Conservation (phyloP, 164 flowering plant species). For the Sedum album region DNA sequence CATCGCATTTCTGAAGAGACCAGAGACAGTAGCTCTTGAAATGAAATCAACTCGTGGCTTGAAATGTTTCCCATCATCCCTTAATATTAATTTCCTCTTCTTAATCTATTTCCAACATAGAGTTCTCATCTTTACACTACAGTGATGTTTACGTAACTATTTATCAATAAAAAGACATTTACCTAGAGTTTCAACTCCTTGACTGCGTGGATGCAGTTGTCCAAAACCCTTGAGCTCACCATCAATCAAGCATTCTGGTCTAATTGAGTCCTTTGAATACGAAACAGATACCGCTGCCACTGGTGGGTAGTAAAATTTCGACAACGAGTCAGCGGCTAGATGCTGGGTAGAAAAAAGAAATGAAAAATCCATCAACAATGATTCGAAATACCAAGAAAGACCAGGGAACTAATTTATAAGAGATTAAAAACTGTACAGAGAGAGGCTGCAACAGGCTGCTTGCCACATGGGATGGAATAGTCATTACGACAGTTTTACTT, state of each 20-base stretch:
- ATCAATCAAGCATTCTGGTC: conserved; percentile 67
- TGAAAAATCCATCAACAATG: not conserved
- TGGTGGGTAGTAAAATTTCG: conserved; percentile 85
- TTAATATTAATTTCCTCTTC: not conserved
- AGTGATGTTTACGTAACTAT: not conserved
- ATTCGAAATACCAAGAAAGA: not conserved
- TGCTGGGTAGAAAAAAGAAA: conserved; percentile 35
- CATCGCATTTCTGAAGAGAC: not conserved
- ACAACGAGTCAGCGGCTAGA: conserved; percentile 74
- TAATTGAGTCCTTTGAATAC: conserved; percentile 77
- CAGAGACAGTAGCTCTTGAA: not conserved
- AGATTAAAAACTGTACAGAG: conserved; percentile 37
- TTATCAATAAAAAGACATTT: conserved; percentile 7
- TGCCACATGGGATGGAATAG: conserved; percentile 82
- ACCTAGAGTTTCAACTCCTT: conserved; percentile 96
- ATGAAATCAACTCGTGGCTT: not conserved
- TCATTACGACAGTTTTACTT: conserved; percentile 66
- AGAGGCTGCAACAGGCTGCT: conserved; percentile 65
- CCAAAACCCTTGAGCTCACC: conserved; percentile 96
- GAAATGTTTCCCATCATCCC: not conserved
- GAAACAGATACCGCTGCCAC: conserved; percentile 89
- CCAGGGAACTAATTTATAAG: not conserved
- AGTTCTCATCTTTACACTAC: not conserved
- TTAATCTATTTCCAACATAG: not conserved
- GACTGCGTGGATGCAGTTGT: conserved; percentile 95